Evolutionary conservation across 306 rosid species (phyloP).

Genomic region (Sechiopsis laciniata): DNA sequence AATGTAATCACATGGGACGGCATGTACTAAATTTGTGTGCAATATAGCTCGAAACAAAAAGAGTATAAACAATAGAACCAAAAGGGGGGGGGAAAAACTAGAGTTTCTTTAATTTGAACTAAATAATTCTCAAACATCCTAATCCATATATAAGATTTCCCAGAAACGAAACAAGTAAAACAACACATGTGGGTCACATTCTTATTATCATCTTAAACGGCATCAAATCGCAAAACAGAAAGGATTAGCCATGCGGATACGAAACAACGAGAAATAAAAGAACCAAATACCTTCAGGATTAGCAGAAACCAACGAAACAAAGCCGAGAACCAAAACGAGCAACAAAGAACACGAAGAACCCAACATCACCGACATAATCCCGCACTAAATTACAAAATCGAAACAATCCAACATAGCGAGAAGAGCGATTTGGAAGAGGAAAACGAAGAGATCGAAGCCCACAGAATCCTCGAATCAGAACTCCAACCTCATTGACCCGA

Average conservation of each 20-base stretch:
- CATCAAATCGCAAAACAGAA: background rate
- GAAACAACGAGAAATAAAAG: background rate
- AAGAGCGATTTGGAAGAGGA: background rate
- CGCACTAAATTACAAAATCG: background rate
- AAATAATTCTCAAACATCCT: background rate
- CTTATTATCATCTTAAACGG: background rate
- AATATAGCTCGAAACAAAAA: background rate
- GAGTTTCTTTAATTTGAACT: no score
- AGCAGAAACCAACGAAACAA: constrained; percentile 17
- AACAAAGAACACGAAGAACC: background rate
- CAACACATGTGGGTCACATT: constrained; percentile 6
- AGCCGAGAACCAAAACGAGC: background rate
- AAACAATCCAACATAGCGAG: background rate
- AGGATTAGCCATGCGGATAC: no score
- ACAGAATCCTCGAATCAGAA: constrained; percentile 2
- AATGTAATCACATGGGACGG: no score
- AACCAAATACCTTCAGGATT: constrained; percentile 12
- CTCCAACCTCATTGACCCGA: constrained; percentile 3
- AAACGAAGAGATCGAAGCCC: background rate
- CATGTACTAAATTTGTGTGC: background rate
- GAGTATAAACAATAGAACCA: background rate
- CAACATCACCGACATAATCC: background rate
- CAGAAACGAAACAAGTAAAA: background rate
- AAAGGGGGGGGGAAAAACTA: background rate
- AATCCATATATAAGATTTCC: background rate